Evolutionary conservation across 2,329 filamentous ascomycete species (phyloP), one percentile per base, ranked within the genome.

Genomic region (Colletotrichum trifolii): DNA sequence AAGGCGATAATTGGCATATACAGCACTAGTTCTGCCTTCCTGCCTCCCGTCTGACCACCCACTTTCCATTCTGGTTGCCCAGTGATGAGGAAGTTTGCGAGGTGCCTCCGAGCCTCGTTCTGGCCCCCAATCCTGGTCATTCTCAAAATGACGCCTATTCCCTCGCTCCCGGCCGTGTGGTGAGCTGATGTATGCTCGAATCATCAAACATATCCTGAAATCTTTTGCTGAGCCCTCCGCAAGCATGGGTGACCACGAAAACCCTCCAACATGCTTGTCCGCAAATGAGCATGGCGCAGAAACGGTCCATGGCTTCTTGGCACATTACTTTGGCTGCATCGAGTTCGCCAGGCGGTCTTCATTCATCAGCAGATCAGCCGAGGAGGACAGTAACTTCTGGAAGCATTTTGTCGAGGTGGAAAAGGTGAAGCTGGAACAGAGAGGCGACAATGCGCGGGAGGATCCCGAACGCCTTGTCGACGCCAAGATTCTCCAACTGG

Each of bases 241-340:
- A 8, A 46, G 15, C n/a, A 54, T 60, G 57, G 49, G 40, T 2
- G 49, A 54, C 17, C 35, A 36, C 42, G 43, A 36, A 35, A 36
- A 11, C 8, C 33, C 17, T 3, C 42, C 49, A 6, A 47, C 42
- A 5, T 60, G 49, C n/a, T n/a, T 54, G 17, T 60, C 57, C 10
- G 42, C 42, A 13, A 13, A 34, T 6, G 40, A 15, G 4, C 57
- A 60, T n/a, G 35, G 35, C 4, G 17, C 57, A 1, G 35, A 48
- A 3, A 11, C 25, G 8, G 56, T 64, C 33, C 15, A 43, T 8
- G 56, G 60, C 25, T 34, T 47, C 6, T 15, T 38, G 2, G n/a
- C 25, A 4, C 60, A 64, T 3, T 64, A 64, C 38, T 49, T 60
- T 15, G 55, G 55, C 25, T 64, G 60, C 42, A 64, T 64, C 10